These are phyloP conservation scores for Trifolium repens DNA, from an alignment of 306 rosid species.

Conservation along the genomic window DNA sequence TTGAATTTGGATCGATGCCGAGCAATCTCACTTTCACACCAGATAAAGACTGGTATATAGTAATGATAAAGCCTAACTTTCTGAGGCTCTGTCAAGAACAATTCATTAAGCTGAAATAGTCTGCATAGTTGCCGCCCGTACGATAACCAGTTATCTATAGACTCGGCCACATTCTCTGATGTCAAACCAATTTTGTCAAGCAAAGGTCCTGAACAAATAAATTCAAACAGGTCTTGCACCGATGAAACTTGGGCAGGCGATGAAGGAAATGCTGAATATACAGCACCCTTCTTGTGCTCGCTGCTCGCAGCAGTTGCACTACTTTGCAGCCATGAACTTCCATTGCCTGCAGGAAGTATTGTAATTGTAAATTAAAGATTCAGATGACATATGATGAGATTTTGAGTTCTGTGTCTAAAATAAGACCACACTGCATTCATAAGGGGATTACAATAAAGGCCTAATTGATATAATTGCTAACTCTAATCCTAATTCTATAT, in stretches of 20 bases:
- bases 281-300: conserved; percentile 47
- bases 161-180: conserved; percentile 62
- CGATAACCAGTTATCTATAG: conserved; percentile 78
- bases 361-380: conserved; percentile 18
- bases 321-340: conserved; percentile 72
- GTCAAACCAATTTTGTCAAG: conserved; percentile 66
- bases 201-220: conserved; percentile 89
- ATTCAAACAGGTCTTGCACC: conserved; percentile 72
- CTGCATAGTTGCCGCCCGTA: conserved; percentile 68
- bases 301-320: conserved; percentile 42
- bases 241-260: conserved; percentile 73
- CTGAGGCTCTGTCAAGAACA: conserved; percentile 69
- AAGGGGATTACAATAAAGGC: background rate
- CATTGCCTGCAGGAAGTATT: conserved; percentile 60
- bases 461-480: background rate
- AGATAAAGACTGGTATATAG: conserved; percentile 83
- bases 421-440: background rate
- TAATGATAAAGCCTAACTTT: conserved; percentile 93
- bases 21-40: conserved; percentile 84
- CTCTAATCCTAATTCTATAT: too few relatives aligned
- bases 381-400: background rate
- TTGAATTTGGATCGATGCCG: conserved; percentile 68
- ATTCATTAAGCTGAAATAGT: conserved; percentile 76
- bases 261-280: conserved; percentile 59
- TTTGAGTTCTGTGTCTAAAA: background rate